These are phyloP conservation scores for Sclerotinia sclerotiorum DNA, from an alignment of 2,329 filamentous ascomycete species.

Conservation along the genomic window DNA sequence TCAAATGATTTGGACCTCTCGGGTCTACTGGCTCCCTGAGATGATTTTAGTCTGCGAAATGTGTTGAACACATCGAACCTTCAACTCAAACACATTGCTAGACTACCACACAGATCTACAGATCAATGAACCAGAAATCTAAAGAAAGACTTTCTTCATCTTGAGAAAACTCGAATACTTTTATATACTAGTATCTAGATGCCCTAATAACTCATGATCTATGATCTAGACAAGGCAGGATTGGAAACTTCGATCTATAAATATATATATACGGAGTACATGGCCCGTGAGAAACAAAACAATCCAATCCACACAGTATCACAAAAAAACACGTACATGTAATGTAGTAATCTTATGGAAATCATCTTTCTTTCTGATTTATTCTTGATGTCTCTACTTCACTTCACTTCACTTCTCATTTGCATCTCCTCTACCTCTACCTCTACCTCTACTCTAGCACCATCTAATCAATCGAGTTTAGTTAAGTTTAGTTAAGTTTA, in stretches of 20 bases:
- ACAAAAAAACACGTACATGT: background rate
- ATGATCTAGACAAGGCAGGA: background rate
- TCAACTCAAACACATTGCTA: background rate
- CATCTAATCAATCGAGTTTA: background rate
- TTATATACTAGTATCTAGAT: too few species aligned
- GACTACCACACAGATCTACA: background rate
- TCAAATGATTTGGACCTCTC: too few species aligned
- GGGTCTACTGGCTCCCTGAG: background rate
- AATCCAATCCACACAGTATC: background rate
- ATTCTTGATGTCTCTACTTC: background rate
- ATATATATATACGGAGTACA: too few species aligned
- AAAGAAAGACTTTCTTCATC: background rate
- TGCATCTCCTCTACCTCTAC: background rate
- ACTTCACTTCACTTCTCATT: background rate
- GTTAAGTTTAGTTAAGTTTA: too few species aligned
- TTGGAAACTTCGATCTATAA: too few species aligned
- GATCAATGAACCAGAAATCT: background rate
- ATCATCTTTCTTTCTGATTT: conserved; percentile 7
- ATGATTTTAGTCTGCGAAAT: background rate
- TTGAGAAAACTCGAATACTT: too few species aligned
- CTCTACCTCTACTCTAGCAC: background rate
- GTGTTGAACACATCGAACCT: background rate
- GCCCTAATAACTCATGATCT: too few species aligned
- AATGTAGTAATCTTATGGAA: background rate
- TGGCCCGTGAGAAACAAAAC: background rate